These are phyloP conservation scores for Annona squamosa DNA, from an alignment of 164 flowering plant species.

Conservation along the genomic window DNA sequence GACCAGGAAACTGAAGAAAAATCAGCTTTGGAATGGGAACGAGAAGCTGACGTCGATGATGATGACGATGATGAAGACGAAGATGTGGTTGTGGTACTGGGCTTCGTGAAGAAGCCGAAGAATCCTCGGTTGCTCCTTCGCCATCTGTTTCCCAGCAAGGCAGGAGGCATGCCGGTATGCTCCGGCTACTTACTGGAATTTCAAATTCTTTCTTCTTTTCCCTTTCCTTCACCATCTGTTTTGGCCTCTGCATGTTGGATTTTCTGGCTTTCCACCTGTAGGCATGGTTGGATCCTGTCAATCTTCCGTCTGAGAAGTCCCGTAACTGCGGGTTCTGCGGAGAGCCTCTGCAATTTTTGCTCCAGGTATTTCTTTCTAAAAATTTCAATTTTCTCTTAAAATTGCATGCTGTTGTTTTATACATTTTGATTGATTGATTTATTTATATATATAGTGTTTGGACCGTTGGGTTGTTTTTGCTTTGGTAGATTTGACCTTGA, in stretches of 20 bases:
- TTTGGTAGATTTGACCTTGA: neutral
- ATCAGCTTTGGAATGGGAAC: slow-evolving; percentile 7
- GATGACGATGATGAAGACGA: slow-evolving; percentile 22
- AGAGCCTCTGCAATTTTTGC: slow-evolving; percentile 71
- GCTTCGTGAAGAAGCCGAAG: slow-evolving; percentile 66
- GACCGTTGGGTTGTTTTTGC: no score
- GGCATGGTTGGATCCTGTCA: slow-evolving; percentile 91
- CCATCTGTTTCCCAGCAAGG: slow-evolving; percentile 78
- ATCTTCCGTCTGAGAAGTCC: slow-evolving; percentile 57
- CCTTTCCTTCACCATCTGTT: no score
- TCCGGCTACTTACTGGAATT: neutral
- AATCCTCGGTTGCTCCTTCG: slow-evolving; percentile 46
- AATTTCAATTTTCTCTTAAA: no score
- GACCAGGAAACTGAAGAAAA: neutral
- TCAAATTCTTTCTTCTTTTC: neutral
- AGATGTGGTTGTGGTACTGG: slow-evolving; percentile 42
- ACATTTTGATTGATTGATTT: no score
- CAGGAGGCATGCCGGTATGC: slow-evolving; percentile 78
- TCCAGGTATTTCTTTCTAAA: slow-evolving; percentile 49
- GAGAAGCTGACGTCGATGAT: slow-evolving; percentile 31
- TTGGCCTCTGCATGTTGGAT: no score
- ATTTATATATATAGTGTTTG: neutral
- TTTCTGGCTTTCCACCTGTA: slow-evolving; percentile 11
- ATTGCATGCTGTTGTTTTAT: neutral
- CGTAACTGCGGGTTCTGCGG: slow-evolving; percentile 63